These are phyloP conservation scores for Gyromitra esculenta DNA, from an alignment of 2,329 filamentous ascomycete species.

Conservation along the genomic window DNA sequence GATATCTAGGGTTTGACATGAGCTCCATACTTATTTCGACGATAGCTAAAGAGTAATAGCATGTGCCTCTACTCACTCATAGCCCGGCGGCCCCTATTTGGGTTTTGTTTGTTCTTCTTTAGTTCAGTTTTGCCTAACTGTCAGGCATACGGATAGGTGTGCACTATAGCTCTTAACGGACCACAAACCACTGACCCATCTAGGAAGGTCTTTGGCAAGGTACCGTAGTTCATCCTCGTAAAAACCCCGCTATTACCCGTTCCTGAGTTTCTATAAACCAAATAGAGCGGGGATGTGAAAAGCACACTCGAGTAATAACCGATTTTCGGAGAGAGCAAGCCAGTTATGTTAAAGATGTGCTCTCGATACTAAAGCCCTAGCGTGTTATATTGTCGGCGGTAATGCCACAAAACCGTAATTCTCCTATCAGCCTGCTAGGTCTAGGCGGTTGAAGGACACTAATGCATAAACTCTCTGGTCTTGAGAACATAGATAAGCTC, in stretches of 20 bases:
- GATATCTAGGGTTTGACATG: neutral
- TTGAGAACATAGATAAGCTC: neutral
- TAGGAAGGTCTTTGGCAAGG: neutral
- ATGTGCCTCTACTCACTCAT: neutral
- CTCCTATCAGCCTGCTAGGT: neutral
- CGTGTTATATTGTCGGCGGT: neutral
- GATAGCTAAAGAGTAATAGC: no score
- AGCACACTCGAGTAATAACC: neutral
- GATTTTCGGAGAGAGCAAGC: neutral
- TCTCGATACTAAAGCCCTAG: neutral
- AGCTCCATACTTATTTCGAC: neutral
- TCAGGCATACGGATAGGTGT: neutral
- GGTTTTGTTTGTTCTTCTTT: neutral
- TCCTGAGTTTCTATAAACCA: neutral
- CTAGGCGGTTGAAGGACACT: neutral
- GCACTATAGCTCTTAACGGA: neutral
- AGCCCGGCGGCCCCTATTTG: neutral
- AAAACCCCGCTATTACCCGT: neutral
- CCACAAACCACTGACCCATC: neutral
- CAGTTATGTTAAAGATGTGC: neutral
- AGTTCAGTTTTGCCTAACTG: neutral
- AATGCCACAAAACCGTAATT: neutral
- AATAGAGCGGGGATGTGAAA: neutral
- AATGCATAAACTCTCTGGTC: neutral
- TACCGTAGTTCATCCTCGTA: neutral